Evolutionary conservation across 2,329 filamentous ascomycete genomes (phyloP), one percentile per base, ranked within the genome.

Genomic region (Diaporthe nobilis): DNA sequence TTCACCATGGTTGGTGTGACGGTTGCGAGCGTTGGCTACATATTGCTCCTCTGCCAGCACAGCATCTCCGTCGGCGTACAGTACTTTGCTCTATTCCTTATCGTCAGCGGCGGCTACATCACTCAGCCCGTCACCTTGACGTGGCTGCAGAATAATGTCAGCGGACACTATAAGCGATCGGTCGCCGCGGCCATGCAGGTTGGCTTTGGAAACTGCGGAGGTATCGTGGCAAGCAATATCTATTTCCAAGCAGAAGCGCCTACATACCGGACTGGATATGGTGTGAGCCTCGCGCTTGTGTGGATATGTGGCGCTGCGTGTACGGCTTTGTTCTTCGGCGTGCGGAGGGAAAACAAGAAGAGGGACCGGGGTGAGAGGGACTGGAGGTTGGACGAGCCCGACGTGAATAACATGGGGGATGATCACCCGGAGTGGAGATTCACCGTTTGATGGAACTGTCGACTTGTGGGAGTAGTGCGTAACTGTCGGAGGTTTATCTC

Each of bases 141-240:
- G 9, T 92, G 90, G 90, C 82, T 92, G 31, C 86, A 85, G 74
- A 91, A 92, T 80, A 89, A 90, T 77, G 85, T 91, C 78, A 86
- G 85, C 0, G 90, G 90, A 1, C 89, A 90, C 80, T 91, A 90
- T 81, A 92, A 92, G 82, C 86, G 89, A 25, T 84, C 86, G 0
- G 85, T 92, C 39, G 85, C 86, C 8, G 85, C 88, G 28, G 89
- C 89, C 22, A 84, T 90, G 77, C 87, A 87, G 83, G 85, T 89
- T 78, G 78, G 86, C 75, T 84, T 89, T 7, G 89, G 89, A 17
- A 90, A 90, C 79, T 77, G 86, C 10, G 86, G 85, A 0, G 88
- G 88, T 4, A 86, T 90, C 67, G 83, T 90, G 17, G 87, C 87
- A 0, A 85, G 84, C 58, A 90, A 90, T 77, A 86, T 90, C 72